Evolutionary conservation across 176 grass and related monocot species (phyloP).

Genomic region (Secale cereale): DNA sequence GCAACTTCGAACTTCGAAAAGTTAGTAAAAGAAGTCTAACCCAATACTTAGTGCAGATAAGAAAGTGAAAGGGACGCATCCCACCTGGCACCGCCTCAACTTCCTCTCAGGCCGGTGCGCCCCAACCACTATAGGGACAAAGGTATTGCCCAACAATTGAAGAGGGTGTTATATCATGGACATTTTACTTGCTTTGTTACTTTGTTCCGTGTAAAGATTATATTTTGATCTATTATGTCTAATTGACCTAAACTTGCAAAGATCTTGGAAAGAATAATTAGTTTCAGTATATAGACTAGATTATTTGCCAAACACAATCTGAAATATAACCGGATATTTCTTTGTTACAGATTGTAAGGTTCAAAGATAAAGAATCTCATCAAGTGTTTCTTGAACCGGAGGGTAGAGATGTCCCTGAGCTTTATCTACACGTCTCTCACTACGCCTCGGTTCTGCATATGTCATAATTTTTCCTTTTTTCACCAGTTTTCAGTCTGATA

Average conservation of each 20-base stretch:
- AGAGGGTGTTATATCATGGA: slow-evolving; percentile 53
- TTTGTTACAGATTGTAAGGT: slow-evolving; percentile 80
- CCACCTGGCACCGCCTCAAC: too few species aligned
- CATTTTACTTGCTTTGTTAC: slow-evolving; percentile 4
- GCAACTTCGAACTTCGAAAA: too few species aligned
- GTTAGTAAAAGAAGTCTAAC: too few species aligned
- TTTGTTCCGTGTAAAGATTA: not conserved
- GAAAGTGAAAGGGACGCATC: too few species aligned
- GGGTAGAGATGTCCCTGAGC: slow-evolving; percentile 84
- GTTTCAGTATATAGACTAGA: not conserved
- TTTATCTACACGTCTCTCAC: slow-evolving; percentile 76
- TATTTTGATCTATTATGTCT: not conserved
- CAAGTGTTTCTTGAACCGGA: slow-evolving; percentile 92
- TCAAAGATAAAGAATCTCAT: slow-evolving; percentile 91
- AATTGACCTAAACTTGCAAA: slow-evolving; percentile 1
- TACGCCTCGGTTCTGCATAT: slow-evolving; percentile 5
- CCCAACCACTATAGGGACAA: slow-evolving; percentile 43
- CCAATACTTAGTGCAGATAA: too few species aligned
- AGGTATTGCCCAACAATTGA: slow-evolving; percentile 91
- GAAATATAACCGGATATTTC: slow-evolving; percentile 10
- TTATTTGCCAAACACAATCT: not conserved
- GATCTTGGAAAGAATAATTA: not conserved
- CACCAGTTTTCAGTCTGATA: slow-evolving; percentile 13
- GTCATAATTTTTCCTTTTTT: slow-evolving; percentile 1
- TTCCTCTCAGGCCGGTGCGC: too few species aligned